A percentile compares a stretch with the other conserved stretches of the same genome.
Conservation (phyloP, 2,329 filamentous ascomycete genomes). For the Colletotrichum sansevieriae region DNA sequence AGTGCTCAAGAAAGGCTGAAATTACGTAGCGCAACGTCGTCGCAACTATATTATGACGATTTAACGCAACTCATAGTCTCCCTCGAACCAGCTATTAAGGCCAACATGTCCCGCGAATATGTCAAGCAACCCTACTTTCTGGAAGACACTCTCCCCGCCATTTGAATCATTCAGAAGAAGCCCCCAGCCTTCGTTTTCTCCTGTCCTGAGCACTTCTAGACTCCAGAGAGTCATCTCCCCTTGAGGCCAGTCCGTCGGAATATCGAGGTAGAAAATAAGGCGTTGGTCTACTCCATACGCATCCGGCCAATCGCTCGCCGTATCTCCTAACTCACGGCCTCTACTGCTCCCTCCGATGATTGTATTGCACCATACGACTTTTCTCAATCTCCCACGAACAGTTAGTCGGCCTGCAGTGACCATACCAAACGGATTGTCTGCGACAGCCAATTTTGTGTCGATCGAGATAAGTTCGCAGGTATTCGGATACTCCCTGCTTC, state of each 20-base stretch:
- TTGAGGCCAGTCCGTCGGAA: not conserved
- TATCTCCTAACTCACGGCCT: not conserved
- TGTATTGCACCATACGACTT: not conserved
- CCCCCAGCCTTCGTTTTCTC: not conserved
- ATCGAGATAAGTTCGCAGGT: not conserved
- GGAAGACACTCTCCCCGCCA: not conserved
- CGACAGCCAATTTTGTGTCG: not conserved
- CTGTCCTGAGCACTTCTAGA: not conserved
- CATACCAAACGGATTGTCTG: not conserved
- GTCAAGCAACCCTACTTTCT: not conserved
- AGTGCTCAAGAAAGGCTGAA: no score
- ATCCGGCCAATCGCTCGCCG: not conserved
- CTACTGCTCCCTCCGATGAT: not conserved
- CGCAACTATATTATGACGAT: no score
- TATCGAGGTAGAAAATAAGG: not conserved
- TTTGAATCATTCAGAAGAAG: not conserved
- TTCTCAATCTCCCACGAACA: not conserved
- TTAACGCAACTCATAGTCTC: no score
- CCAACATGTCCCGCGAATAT: not conserved
- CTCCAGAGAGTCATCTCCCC: not conserved
- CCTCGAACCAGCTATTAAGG: no score
- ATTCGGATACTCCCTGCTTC: no score
- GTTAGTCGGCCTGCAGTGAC: not conserved
- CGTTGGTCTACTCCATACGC: not conserved
- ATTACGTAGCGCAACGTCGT: no score